These are phyloP conservation scores for Gentiana macrophylla DNA, from an alignment of 257 asterid genomes.

Conservation along the genomic window DNA sequence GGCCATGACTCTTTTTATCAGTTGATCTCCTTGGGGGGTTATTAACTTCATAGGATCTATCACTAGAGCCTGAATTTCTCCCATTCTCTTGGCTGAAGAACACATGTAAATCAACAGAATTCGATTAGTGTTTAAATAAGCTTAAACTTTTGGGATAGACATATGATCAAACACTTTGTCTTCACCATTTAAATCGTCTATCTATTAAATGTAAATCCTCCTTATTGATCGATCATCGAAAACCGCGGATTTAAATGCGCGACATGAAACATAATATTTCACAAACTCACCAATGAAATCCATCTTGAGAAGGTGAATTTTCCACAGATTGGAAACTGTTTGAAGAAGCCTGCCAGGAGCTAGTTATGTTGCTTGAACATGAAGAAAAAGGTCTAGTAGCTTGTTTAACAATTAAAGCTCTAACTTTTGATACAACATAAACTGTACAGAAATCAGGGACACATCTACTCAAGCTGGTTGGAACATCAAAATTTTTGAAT, in stretches of 20 bases:
- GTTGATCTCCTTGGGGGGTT: conserved; percentile 9
- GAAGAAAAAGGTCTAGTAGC: conserved; percentile 35
- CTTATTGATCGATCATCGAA: too few relatives aligned
- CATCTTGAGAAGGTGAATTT: conserved; percentile 12
- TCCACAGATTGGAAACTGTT: conserved; percentile 7
- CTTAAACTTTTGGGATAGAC: too few relatives aligned
- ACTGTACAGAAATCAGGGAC: conserved; percentile 67
- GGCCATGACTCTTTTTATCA: conserved; percentile 7
- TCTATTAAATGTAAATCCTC: too few relatives aligned
- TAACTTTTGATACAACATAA: conserved; percentile 43
- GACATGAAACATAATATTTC: too few relatives aligned
- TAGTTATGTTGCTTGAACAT: conserved; percentile 21
- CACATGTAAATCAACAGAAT: neutral
- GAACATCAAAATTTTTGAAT: conserved; percentile 50
- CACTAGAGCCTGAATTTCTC: conserved; percentile 30
- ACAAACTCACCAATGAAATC: conserved; percentile 26
- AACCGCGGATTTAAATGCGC: too few relatives aligned
- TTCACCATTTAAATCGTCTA: too few relatives aligned
- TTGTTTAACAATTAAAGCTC: conserved; percentile 32
- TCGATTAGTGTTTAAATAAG: too few relatives aligned
- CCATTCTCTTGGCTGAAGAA: conserved; percentile 41
- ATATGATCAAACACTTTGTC: too few relatives aligned
- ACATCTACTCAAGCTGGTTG: conserved; percentile 31
- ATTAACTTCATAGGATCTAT: conserved; percentile 18
- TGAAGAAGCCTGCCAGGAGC: conserved; percentile 15